These are phyloP conservation scores for Solanum phureja DNA, from an alignment of 257 asterid genomes.

Conservation along the genomic window DNA sequence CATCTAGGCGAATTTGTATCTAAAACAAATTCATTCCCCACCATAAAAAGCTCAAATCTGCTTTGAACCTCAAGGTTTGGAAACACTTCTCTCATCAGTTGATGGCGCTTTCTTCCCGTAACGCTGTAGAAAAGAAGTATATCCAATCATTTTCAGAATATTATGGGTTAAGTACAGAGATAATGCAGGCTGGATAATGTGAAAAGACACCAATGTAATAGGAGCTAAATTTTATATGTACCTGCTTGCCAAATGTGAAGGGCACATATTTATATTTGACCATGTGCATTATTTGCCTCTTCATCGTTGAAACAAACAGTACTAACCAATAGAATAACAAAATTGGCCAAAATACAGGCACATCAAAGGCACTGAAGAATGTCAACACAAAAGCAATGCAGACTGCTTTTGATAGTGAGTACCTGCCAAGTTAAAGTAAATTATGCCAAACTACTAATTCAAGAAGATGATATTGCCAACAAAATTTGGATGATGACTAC, in stretches of 20 bases:
- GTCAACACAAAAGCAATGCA: slow-evolving; percentile 72
- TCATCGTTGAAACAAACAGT: slow-evolving; percentile 82
- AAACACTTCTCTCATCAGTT: slow-evolving; percentile 39
- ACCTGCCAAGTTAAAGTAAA: slow-evolving; percentile 43
- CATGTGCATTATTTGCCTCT: slow-evolving; percentile 99
- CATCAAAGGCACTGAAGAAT: slow-evolving; percentile 90
- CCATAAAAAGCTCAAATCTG: slow-evolving; percentile 18
- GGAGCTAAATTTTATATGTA: slow-evolving; percentile 6
- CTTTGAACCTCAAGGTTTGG: slow-evolving; percentile 44
- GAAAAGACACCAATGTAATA: background rate
- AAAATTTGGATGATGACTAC: background rate
- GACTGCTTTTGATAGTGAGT: slow-evolving; percentile 75
- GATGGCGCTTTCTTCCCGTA: slow-evolving; percentile 71
- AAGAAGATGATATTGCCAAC: background rate
- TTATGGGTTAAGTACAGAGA: background rate
- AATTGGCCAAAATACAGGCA: slow-evolving; percentile 98
- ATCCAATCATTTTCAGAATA: background rate
- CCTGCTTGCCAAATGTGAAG: slow-evolving; percentile 94
- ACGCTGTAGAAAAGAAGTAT: slow-evolving; percentile 44
- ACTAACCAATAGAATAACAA: slow-evolving; percentile 85
- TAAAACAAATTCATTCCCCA: slow-evolving; percentile 17
- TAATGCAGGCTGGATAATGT: background rate
- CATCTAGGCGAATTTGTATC: slow-evolving; percentile 11
- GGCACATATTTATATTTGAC: slow-evolving; percentile 87
- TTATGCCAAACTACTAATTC: background rate